Percentiles rank a stretch among this genome's conserved stretches.
Conservation (phyloP, 75 land plant species). For the Pinus albicaulis region DNA sequence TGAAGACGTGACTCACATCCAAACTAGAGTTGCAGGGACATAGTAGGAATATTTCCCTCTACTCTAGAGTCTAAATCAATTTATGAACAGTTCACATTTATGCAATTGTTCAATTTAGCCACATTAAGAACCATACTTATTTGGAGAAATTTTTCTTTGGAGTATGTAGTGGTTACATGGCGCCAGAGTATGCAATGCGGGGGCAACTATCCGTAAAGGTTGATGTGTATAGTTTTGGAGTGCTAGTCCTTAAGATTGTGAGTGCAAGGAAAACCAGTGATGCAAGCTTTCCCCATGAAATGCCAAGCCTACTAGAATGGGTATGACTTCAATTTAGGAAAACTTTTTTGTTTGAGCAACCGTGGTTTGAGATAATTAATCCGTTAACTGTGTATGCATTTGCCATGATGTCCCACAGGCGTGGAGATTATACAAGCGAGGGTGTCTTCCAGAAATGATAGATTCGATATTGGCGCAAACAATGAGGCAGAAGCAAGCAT, state of each 20-base stretch:
- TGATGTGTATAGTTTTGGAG: slow-evolving; percentile 12
- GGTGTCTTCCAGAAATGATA: too few species aligned
- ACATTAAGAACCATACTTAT: too few species aligned
- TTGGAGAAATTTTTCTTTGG: not conserved
- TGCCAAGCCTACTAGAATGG: slow-evolving; percentile 3
- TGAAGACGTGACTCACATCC: slow-evolving; percentile 13
- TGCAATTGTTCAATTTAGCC: not conserved
- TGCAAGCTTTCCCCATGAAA: not conserved
- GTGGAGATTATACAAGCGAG: too few species aligned
- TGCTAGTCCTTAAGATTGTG: slow-evolving; percentile 9
- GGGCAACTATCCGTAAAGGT: slow-evolving; percentile 10
- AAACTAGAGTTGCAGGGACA: slow-evolving; percentile 23
- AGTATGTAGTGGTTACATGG: slow-evolving; percentile 4
- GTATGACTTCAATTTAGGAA: not conserved
- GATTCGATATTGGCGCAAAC: too few species aligned
- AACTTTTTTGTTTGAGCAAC: not conserved
- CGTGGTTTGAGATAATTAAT: not conserved
- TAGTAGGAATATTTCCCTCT: not conserved
- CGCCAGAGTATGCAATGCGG: slow-evolving; percentile 13
- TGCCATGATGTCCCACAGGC: too few species aligned
- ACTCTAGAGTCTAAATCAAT: not conserved
- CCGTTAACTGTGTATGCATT: too few species aligned
- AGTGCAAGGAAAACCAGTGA: slow-evolving; percentile 6
- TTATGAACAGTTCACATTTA: not conserved
- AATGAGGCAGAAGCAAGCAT: too few species aligned